Conservation (phyloP, 192 early-diverging fungal species). For the Glomus cerebriforme region DNA sequence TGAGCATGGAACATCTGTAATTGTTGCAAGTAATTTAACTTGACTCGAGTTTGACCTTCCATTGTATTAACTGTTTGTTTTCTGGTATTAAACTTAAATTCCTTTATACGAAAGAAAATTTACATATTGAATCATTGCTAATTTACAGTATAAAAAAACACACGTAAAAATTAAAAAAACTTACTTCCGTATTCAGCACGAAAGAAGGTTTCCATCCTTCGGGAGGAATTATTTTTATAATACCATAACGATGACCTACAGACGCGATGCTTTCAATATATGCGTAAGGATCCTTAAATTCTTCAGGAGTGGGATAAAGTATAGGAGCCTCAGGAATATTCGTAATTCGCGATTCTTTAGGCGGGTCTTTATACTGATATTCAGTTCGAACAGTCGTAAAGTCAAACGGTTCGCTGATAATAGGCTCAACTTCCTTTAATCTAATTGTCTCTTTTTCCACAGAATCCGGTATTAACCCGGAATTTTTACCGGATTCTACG, state of each 20-base stretch:
- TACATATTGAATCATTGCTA: neutral
- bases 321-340: neutral
- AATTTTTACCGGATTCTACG: neutral
- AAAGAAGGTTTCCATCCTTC: slow-evolving; percentile 82
- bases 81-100: slow-evolving; percentile 86
- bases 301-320: slow-evolving; percentile 72
- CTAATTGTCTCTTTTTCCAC: neutral
- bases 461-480: neutral
- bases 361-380: neutral
- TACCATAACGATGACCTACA: slow-evolving; percentile 77
- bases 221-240: slow-evolving; percentile 94
- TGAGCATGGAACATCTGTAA: slow-evolving; percentile 86
- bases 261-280: slow-evolving; percentile 83
- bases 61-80: slow-evolving; percentile 91
- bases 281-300: slow-evolving; percentile 82
- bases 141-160: neutral
- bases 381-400: neutral
- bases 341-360: neutral
- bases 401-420: neutral
- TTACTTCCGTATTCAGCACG: slow-evolving; percentile 79
- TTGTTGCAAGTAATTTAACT: slow-evolving; percentile 90
- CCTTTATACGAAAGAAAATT: slow-evolving; percentile 47
- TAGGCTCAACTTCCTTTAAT: neutral
- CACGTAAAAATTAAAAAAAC: slow-evolving; percentile 21
- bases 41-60: slow-evolving; percentile 84